Percentiles rank a stretch among this genome's conserved stretches.
Evolutionary conservation across 2,329 filamentous ascomycete species (phyloP).

Genomic region (Didymella sp.): DNA sequence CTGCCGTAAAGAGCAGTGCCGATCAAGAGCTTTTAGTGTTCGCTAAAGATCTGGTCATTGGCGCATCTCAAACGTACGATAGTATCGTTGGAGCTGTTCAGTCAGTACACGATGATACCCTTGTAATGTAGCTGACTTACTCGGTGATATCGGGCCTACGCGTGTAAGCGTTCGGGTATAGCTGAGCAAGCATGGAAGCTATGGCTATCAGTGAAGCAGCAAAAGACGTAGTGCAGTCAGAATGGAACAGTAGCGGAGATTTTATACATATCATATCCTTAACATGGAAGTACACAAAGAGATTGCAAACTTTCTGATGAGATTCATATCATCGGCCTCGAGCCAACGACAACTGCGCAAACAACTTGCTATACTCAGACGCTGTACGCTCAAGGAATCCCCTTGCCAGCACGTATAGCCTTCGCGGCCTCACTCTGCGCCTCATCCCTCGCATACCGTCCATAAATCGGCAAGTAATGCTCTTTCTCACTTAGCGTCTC

Average conservation of each 20-base stretch:
- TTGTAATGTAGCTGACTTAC: not conserved
- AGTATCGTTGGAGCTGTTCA: not conserved
- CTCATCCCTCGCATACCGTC: constrained; percentile 56
- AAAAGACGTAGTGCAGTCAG: not conserved
- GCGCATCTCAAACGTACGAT: not conserved
- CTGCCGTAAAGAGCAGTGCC: not conserved
- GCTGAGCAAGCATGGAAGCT: not conserved
- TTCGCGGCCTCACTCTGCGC: constrained; percentile 58
- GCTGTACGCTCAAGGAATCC: constrained; percentile 60
- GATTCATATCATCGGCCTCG: not conserved
- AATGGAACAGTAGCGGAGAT: not conserved
- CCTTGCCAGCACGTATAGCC: constrained; percentile 63
- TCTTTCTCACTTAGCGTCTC: constrained; percentile 73
- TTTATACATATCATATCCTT: not conserved
- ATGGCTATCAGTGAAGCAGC: not conserved
- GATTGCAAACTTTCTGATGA: not conserved
- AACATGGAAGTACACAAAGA: not conserved
- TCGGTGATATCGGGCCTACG: not conserved
- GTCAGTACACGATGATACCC: not conserved
- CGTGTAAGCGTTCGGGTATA: not conserved
- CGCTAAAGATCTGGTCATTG: not conserved
- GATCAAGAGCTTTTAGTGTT: not conserved
- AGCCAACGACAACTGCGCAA: not conserved
- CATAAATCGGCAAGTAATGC: constrained; percentile 72
- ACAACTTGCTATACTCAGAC: not conserved